Base-by-base conservation (phyloP, 768 basidiomycete species). In the Termitomyces sp. region DNA sequence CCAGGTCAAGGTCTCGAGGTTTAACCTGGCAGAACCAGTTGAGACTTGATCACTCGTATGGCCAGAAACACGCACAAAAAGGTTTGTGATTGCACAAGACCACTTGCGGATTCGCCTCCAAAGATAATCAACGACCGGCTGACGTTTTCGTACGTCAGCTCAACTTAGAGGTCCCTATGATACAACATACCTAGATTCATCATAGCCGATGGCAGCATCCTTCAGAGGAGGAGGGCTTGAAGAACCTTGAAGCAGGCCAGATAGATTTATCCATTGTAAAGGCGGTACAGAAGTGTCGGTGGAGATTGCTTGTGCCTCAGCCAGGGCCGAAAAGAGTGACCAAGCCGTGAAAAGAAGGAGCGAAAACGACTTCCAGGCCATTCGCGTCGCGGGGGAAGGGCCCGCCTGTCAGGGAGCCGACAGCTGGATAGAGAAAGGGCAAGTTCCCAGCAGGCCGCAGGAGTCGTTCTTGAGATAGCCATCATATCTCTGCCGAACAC, bases 261-360 rank as follows among this genome's bases (percentile, higher is more conserved):
- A 81, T 63, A 92, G 73, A 69, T 90, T 89, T 67, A 92, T 82
- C 90, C 85, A 88, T 70, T 89, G 85, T 4, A 88, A 74, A 40
- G 85, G 85, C 25, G 86, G 86, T 7, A 86, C 72, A 4, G 84
- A 75, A 37, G 77, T 79, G 60, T 62, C 69, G 1, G 81, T 83
- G 16, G 85, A 80, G 53, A 83, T 79, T 52, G 75, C 69, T 64
- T 82, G 82, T 51, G 81, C 75, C 56, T 61, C 63, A 52, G 64
- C 31, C 53, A 54, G 60, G 64, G 60, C 38, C 16, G 37, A 27
- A 27, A 68, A 60, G 63, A 64, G 60, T 31, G 38, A 56, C 51
- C 63, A 59, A 58, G 71, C 55, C 59, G 66, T 60, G 61, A 68
- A 62, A 53, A 65, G 59, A 58, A 67, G 60, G 64, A 64, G 46